Conservation (phyloP, 108 stramenopile species). For the Nannochloropsis salina region DNA sequence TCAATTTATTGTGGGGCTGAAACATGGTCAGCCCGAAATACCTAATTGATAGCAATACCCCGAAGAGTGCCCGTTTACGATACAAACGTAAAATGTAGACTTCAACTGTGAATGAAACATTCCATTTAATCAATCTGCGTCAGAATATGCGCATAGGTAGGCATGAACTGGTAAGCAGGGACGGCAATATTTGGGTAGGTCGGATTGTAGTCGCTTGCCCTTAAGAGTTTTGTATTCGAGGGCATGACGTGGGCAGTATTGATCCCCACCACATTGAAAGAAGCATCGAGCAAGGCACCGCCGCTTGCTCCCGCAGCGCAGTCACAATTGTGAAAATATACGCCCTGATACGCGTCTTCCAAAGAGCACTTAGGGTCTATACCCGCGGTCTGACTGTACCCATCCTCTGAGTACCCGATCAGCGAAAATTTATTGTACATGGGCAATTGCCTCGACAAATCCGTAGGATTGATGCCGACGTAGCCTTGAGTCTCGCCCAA, state of each 20-base stretch:
- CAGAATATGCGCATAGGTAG: background rate
- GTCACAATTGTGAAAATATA: background rate
- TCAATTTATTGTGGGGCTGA: no score
- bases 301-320: background rate
- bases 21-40: no score
- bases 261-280: background rate
- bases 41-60: no score
- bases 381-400: background rate
- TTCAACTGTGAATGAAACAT: no score
- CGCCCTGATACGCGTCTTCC: background rate
- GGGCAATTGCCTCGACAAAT: background rate
- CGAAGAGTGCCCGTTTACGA: no score
- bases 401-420: background rate
- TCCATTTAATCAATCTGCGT: background rate
- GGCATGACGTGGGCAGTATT: constrained; percentile 17
- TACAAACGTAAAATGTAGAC: no score
- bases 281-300: background rate
- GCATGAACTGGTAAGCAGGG: background rate
- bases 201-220: background rate
- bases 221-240: background rate
- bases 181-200: background rate
- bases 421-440: background rate
- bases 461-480: constrained; percentile 8
- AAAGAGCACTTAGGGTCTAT: constrained; percentile 3
- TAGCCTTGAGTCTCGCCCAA: background rate